Evolutionary conservation across 2,329 filamentous ascomycete genomes (phyloP).

Genomic region (Colletotrichum sp.): DNA sequence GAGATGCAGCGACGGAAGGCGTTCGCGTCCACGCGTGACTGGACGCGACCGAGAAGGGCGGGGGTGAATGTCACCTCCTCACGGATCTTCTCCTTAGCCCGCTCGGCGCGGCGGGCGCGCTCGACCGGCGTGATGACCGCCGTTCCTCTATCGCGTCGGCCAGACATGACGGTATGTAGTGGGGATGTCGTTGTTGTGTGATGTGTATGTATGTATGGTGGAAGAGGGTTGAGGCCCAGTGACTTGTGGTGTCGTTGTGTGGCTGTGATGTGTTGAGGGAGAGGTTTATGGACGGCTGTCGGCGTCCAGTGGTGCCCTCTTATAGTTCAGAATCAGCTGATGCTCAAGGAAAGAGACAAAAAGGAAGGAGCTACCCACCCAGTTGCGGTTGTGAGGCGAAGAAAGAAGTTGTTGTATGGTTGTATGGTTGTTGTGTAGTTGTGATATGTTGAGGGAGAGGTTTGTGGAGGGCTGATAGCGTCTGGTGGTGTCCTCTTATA

Average conservation of each 20-base stretch:
- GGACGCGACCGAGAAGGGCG: neutral
- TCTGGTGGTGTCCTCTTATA: neutral
- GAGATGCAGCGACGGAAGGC: constrained; percentile 21
- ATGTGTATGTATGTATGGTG: neutral
- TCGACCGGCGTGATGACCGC: constrained; percentile 2
- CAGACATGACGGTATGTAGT: neutral
- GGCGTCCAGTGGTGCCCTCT: neutral
- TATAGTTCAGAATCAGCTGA: neutral
- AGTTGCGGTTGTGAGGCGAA: neutral
- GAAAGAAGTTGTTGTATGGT: neutral
- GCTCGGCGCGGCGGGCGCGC: neutral
- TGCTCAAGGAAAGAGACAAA: neutral
- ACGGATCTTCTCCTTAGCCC: constrained; percentile 5
- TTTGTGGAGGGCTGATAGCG: neutral
- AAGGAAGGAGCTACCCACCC: neutral
- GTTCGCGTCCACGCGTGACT: constrained; percentile 11
- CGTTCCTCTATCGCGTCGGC: constrained; percentile 1
- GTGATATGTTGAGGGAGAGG: neutral
- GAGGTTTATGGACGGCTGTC: neutral
- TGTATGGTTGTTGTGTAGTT: neutral
- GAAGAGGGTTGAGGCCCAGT: neutral
- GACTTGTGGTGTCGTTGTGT: neutral
- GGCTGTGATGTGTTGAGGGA: neutral
- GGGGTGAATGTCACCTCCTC: constrained; percentile 6
- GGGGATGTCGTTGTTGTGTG: neutral